Conservation (phyloP, 345 rosid species). For the Brassica incana region DNA sequence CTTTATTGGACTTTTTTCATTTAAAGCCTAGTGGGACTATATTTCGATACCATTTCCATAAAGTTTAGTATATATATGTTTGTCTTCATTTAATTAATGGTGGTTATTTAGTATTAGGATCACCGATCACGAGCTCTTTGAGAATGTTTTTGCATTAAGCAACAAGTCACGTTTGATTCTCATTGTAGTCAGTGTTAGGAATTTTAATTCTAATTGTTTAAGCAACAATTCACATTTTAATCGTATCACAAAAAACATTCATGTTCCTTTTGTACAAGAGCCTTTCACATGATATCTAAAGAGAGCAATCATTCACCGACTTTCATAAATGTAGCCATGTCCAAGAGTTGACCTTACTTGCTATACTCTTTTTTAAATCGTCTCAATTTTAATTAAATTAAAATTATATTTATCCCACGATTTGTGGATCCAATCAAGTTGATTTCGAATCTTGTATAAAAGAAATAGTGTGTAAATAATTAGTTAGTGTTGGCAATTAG, state of each 20-base stretch:
- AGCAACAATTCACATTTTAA: constrained; percentile 4
- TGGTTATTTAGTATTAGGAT: background rate
- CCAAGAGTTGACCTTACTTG: background rate
- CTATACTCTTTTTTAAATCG: background rate
- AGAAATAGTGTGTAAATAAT: background rate
- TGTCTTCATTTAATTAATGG: no score
- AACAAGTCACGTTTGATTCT: background rate
- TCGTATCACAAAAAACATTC: background rate
- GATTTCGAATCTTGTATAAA: background rate
- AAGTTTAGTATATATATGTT: no score
- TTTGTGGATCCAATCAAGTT: background rate
- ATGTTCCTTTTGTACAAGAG: constrained; percentile 2
- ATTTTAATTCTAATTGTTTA: background rate
- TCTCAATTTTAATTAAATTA: background rate
- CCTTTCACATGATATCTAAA: constrained; percentile 8
- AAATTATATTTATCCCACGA: background rate
- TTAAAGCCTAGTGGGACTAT: background rate
- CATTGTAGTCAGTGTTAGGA: background rate
- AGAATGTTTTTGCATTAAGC: background rate
- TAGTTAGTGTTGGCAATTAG: background rate
- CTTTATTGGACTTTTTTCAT: background rate
- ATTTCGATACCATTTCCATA: background rate
- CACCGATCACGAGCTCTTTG: background rate
- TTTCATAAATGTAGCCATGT: constrained; percentile 22
- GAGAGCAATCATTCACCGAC: constrained; percentile 13